A percentile compares a stretch with the other conserved stretches of the same genome.
Conservation (phyloP, 73 alveolate genomes). For the Paramecium tetraurelia region DNA sequence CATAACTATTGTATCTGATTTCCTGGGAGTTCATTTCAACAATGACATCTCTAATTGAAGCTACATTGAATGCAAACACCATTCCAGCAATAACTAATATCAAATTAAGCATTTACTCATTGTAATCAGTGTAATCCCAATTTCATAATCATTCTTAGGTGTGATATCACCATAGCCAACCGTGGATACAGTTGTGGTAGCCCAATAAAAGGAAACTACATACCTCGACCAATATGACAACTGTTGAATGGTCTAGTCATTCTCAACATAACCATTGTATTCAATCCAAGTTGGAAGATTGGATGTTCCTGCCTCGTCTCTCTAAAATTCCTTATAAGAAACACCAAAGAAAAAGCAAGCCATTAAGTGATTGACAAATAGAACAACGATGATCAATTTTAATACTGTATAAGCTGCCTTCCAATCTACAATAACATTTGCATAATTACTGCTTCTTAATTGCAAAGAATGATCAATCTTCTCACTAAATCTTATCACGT, state of each 20-base stretch:
- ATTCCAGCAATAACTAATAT: constrained; percentile 36
- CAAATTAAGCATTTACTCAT: not conserved
- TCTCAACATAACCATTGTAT: not conserved
- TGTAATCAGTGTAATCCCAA: not conserved
- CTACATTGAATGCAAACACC: constrained; percentile 47
- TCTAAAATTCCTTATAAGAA: not conserved
- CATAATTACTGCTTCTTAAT: not conserved
- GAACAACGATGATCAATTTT: not conserved
- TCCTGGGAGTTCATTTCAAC: not conserved
- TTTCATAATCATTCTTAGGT: constrained; percentile 19
- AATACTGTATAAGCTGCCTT: not conserved
- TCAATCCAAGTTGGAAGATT: constrained; percentile 28
- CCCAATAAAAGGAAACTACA: constrained; percentile 30
- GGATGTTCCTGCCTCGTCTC: not conserved
- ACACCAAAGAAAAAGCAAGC: constrained; percentile 34
- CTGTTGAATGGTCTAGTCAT: not conserved
- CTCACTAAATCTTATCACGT: not conserved
- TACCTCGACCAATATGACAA: not conserved
- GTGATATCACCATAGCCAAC: constrained; percentile 53
- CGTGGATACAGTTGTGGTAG: constrained; percentile 14
- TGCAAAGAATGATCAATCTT: constrained; percentile 8
- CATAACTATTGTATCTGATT: not conserved
- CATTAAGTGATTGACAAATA: constrained; percentile 22
- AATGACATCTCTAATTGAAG: constrained; percentile 12
- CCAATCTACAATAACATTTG: not conserved